Percentiles rank a stretch among this genome's conserved stretches.
These are phyloP conservation scores for Trichomonascus vanleenenianus DNA, from an alignment of 805 yeast species.

Conservation along the genomic window DNA sequence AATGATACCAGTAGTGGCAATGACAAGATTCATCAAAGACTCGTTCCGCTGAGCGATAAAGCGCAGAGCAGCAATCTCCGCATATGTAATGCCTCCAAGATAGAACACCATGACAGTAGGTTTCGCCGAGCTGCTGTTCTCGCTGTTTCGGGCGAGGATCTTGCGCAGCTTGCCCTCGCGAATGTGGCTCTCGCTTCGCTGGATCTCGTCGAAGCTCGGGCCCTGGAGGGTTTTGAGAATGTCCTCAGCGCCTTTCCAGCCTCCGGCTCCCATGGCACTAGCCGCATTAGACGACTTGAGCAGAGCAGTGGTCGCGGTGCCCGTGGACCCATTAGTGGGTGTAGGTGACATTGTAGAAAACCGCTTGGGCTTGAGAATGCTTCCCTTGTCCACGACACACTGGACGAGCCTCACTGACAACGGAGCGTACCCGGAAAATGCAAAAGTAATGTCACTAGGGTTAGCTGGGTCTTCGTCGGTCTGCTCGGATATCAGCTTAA, in stretches of 20 bases:
- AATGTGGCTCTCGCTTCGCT: constrained; percentile 17
- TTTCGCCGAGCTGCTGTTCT: constrained; percentile 20
- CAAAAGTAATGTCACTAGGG: constrained; percentile 48
- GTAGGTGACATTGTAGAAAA: neutral
- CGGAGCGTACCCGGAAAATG: constrained; percentile 81
- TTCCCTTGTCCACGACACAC: constrained; percentile 48
- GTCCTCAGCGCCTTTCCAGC: constrained; percentile 37
- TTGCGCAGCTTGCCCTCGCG: constrained; percentile 29
- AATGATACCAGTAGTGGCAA: constrained; percentile 42
- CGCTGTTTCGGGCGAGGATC: constrained; percentile 26
- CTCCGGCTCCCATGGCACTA: constrained; percentile 12
- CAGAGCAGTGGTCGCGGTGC: neutral
- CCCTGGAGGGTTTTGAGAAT: constrained; percentile 32
- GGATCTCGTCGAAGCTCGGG: constrained; percentile 27
- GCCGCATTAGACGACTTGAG: neutral
- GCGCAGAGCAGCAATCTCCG: constrained; percentile 70
- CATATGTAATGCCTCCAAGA: constrained; percentile 80
- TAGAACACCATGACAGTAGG: constrained; percentile 42
- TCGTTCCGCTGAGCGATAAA: constrained; percentile 43
- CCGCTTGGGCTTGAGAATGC: constrained; percentile 10
- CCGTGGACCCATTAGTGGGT: no score
- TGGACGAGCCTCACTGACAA: constrained; percentile 62
- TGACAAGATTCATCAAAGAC: constrained; percentile 31
- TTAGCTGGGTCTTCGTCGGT: constrained; percentile 20
- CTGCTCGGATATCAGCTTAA: constrained; percentile 25